Evolutionary conservation across 257 asterid species (phyloP).

Genomic region (Cordia subcordata): DNA sequence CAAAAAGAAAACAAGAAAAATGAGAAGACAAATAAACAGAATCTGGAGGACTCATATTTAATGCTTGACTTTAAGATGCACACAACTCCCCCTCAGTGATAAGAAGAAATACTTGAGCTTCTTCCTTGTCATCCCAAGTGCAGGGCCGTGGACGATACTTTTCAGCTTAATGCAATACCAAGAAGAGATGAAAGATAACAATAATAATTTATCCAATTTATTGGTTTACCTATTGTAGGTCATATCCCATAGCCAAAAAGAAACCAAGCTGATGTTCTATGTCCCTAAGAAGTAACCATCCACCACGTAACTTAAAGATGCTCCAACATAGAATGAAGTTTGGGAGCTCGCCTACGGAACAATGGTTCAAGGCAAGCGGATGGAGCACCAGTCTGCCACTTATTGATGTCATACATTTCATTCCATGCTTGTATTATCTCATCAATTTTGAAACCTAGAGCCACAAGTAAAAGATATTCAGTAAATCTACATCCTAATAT

Average conservation of each 20-base stretch:
- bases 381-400: conserved; percentile 72
- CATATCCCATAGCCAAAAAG: conserved; percentile 1
- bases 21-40: no score
- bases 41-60: no score
- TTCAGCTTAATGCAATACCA: background rate
- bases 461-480: conserved; percentile 15
- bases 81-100: no score
- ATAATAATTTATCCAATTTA: no score
- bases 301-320: conserved; percentile 31
- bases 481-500: conserved; percentile 12
- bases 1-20: no score
- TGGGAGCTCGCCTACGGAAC: conserved; percentile 72
- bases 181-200: no score
- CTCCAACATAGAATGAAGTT: conserved; percentile 69
- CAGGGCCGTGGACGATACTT: no score
- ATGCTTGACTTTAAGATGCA: no score
- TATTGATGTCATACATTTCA: conserved; percentile 86
- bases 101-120: no score
- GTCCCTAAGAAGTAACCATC: conserved; percentile 3
- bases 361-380: conserved; percentile 71
- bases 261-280: conserved; percentile 1
- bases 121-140: no score
- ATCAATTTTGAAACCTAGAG: conserved; percentile 81
- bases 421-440: conserved; percentile 99
- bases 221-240: conserved; percentile 9